Base-by-base conservation (phyloP, 1,284 basidiomycete genomes). In the Boletus sp. region DNA sequence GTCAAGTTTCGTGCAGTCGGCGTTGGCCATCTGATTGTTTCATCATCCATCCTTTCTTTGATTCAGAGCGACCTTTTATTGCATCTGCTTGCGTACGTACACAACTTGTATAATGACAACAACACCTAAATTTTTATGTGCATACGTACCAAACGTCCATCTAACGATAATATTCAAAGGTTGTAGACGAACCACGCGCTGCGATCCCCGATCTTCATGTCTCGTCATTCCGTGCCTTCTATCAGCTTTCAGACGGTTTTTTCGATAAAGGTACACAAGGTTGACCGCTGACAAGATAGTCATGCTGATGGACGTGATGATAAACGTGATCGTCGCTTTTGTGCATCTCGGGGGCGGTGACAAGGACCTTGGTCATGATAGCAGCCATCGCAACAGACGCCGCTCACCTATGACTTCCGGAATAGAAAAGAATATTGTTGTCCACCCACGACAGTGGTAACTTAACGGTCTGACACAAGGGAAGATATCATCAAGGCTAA, bases 311-410 rank as follows among this genome's bases (percentile, higher is more conserved):
- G 69, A 69, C 54, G 72, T 69, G 8, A 64, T 52, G 4, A 74
- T 55, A 14, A 72, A 62, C 16, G 65, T 64, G 36, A 69, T 56
- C 4, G 70, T 73, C 4, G 69, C 72, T 32, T 60, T 66, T n/a
- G 57, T 64, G 55, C 75, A 78, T 17, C 65, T 52, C 1, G 77
- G 75, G 1, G 71, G 61, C 2, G 71, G 65, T n/a, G 70, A 71
- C 16, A 73, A 56, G 2, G 69, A 66, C 2, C 72, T 81, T 82
- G 26, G 75, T 76, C 61, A 72, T 63, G 53, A 78, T 72, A 54
- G 79, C 79, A 0, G 71, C 75, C 25, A 80, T 65, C 6, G 77
- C 79, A 41, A 83, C 71, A 16, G 74, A 71, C 0, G 78, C 77
- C 5, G 78, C 78, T 33, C 80, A 0, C 78, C 77, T n/a, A 71